Evolutionary conservation across 768 basidiomycete genomes (phyloP), one percentile per base, ranked within the genome.

Genomic region (Serendipita indica): DNA sequence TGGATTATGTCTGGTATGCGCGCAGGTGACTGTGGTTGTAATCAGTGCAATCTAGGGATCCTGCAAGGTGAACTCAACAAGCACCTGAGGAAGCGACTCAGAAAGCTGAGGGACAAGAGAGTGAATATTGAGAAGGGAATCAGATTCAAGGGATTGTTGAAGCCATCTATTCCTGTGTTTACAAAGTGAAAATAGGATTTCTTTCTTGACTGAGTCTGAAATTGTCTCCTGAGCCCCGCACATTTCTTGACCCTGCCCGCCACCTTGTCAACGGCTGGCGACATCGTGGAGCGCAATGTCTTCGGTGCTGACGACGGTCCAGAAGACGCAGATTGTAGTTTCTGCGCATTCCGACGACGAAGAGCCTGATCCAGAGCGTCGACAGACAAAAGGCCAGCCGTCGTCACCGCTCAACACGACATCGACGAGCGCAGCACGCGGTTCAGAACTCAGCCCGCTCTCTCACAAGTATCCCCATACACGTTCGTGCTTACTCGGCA

Each of bases 261-360:
- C 49, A 54, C 49, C 32, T 54, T 33, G 49, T 18, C 22, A 20
- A 22, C 25, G 35, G n/a, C 35, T 10, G 35, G 10, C n/a, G n/a
- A n/a, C 10, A 37, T n/a, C 35, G n/a, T n/a, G 35, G n/a, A 33
- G 5, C 22, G n/a, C 25, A 10, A 54, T 54, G 49, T 54, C 49
- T 20, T 20, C 49, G n/a, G 49, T 54, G n/a, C n/a, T 33, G 32
- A 54, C 49, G 49, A 54, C 49, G 49, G 22, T 54, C 16, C 49
- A 54, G 22, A 54, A 33, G 32, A 54, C 49, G 49, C 49, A 54
- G 32, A 54, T 54, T 25, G 49, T 54, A 18, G 49, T 54, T 30
- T 54, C 49, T 7, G 25, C 49, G 7, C 22, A 54, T 28, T 54
- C 49, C 7, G 49, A 54, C 49, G 49, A 54, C 10, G 49, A 54